Conservation (phyloP, 371 early-diverging fungal genomes). For the Smittium mucronatum region DNA sequence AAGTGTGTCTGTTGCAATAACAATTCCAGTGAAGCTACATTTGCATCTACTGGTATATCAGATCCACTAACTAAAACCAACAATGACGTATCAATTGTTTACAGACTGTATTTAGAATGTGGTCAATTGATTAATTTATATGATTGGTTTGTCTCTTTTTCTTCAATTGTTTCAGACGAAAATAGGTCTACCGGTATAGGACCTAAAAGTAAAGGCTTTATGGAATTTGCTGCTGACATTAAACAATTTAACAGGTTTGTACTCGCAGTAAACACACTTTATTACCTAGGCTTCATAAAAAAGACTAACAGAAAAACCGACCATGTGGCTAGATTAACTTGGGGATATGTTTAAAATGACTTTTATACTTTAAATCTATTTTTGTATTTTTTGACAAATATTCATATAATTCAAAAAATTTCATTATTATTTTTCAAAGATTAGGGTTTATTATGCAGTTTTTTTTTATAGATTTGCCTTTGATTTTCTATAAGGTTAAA, state of each 20-base stretch:
- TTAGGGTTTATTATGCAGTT: too few species aligned
- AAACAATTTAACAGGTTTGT: constrained; percentile 66
- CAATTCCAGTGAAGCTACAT: background rate
- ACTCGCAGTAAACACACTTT: constrained; percentile 65
- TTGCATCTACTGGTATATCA: background rate
- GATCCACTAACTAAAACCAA: constrained; percentile 35
- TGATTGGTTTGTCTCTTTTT: constrained; percentile 80
- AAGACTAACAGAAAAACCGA: constrained; percentile 80
- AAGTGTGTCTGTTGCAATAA: constrained; percentile 52
- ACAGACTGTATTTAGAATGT: constrained; percentile 78
- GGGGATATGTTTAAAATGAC: constrained; percentile 41
- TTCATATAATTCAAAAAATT: too few species aligned
- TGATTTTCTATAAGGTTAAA: too few species aligned
- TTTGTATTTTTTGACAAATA: too few species aligned
- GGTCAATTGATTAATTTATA: constrained; percentile 84
- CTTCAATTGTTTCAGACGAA: constrained; percentile 27
- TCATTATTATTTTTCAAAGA: too few species aligned
- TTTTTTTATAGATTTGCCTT: too few species aligned
- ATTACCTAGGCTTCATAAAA: constrained; percentile 78
- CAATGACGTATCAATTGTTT: constrained; percentile 70
- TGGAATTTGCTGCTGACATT: constrained; percentile 10
- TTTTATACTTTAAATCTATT: too few species aligned
- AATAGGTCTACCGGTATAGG: constrained; percentile 18
- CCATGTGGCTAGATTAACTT: constrained; percentile 75
- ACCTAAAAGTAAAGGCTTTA: constrained; percentile 11